Evolutionary conservation across 2,329 filamentous ascomycete species (phyloP), one percentile per base, ranked within the genome.

Genomic region (Aspergillus proliferans): DNA sequence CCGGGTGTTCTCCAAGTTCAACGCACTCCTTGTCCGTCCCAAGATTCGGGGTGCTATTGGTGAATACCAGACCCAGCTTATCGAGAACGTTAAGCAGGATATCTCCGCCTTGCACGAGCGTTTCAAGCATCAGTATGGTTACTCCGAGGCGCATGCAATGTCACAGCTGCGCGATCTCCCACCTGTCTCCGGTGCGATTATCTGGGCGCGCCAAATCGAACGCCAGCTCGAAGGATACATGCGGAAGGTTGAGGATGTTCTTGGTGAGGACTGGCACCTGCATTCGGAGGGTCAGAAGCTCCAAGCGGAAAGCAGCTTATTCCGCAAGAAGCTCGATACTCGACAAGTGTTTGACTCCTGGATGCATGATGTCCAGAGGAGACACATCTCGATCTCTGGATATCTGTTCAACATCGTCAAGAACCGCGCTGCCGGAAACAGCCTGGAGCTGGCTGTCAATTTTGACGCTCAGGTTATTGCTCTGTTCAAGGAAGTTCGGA

Each of bases 1-100:
- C 70, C 87, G 94, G 47, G 93, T 99, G 53, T 98, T 98, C 69
- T 97, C 93, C 47, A 97, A 97, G 67, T 99, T 99, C 80, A 99
- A 99, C 66, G 93, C 93, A 2, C 84, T 99, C 26, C 95, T 99
- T 60, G 92, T 99, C 49, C 84, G 93, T 51, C 93, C 93, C n/a
- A 98, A 98, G 78, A 97, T 99, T 72, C 86, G 93, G 57, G 91
- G 94, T 58, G 94, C 93, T 48, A 98, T 98, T 63, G 88, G 90
- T 40, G 92, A 98, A 72, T 98, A 98, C 67, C 93, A 99, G 70
- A 93, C 92, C 4, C 91, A 96, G 70, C 83, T 99, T 30, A 95
- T 99, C 67, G 91, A 96, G 61, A 95, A 95, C 60, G 93, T 99
- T 61, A 97, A 97, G 69, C 85, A 90, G 63, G 94, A 95, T 63